These are phyloP conservation scores for Penicillium antarcticum DNA, from an alignment of 495 filamentous ascomycete species.

Conservation along the genomic window DNA sequence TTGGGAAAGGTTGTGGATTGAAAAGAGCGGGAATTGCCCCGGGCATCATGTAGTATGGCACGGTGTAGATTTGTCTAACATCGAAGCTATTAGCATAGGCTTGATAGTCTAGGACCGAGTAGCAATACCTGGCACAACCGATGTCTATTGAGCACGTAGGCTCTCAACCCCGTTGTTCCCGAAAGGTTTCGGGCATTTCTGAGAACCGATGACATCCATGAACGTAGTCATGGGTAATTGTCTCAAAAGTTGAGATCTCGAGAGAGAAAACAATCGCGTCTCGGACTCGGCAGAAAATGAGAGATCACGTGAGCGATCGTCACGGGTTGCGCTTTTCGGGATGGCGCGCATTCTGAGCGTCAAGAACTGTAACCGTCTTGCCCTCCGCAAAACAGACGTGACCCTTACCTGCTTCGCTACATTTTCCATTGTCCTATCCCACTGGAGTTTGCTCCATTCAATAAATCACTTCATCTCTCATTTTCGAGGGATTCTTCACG, in stretches of 20 bases:
- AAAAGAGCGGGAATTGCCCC: background rate
- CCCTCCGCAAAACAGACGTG: conserved; percentile 7
- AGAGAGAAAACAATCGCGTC: conserved; percentile 4
- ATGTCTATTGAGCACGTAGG: conserved; percentile 3
- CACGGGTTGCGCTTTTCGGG: conserved; percentile 38
- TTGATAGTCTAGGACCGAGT: no score
- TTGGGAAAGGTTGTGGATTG: background rate
- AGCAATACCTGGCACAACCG: background rate
- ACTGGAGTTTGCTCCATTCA: background rate
- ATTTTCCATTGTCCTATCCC: background rate
- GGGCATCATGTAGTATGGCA: background rate
- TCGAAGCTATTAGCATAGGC: no score
- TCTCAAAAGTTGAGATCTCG: background rate
- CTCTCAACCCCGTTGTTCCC: conserved; percentile 38
- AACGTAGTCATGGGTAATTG: conserved; percentile 32
- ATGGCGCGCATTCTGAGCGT: conserved; percentile 32
- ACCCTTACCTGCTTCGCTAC: background rate
- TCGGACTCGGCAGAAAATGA: conserved; percentile 25
- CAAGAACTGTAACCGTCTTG: conserved; percentile 12
- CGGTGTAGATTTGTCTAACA: no score
- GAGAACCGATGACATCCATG: conserved; percentile 51
- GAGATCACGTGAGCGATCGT: conserved; percentile 37
- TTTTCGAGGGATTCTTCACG: background rate
- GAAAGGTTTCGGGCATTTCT: conserved; percentile 42
- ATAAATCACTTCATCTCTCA: background rate